Base-by-base conservation (phyloP, 495 filamentous ascomycete genomes). In the Cercophora sp. region DNA sequence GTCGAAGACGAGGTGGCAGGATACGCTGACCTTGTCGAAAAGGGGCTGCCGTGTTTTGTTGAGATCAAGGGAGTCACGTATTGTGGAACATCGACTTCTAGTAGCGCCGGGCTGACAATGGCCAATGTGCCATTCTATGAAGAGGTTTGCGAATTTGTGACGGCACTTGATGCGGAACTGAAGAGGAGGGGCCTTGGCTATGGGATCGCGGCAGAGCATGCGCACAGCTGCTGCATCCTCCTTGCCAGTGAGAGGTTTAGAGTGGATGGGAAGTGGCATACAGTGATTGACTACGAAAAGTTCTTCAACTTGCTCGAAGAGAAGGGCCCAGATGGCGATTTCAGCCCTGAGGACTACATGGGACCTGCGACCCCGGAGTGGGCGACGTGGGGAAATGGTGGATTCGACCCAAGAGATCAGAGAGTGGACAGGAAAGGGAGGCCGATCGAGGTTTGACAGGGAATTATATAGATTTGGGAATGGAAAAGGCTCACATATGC, bases 11-110 rank as follows among this genome's bases (percentile, higher is more conserved):
- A 96, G 68, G 89, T 85, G 1, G 78, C 85, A 52, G 92, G 93
- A 2, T 97, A 97, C 65, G 92, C 92, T 0, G 83, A 91, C 62
- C 80, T 97, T 9, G 86, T 96, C 19, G 86, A 89, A 62, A 78
- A 80, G 52, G 92, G 85, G 1, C 71, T 96, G 36, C 92, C 91
- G 0, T 88, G 87, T 64, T 95, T 97, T 59, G 82, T 96, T 18
- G 92, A 97, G 70, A 80, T 96, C 61, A 97, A 97, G 71, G 92
- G 92, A 16, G 92, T 97, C 15, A 97, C 92, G 0, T 97, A 91
- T 75, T 97, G 92, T 69, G 92, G 92, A 15, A 96, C 91, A 0
- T 85, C 85, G 22, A 85, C 88, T 8, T 84, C 84, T 11, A 82
- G 83, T 4, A 84, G 81, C 45, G 91, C 88, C 1, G 92, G 92